Conservation (phyloP, 768 basidiomycete species). For the Leccinellum albellum region DNA sequence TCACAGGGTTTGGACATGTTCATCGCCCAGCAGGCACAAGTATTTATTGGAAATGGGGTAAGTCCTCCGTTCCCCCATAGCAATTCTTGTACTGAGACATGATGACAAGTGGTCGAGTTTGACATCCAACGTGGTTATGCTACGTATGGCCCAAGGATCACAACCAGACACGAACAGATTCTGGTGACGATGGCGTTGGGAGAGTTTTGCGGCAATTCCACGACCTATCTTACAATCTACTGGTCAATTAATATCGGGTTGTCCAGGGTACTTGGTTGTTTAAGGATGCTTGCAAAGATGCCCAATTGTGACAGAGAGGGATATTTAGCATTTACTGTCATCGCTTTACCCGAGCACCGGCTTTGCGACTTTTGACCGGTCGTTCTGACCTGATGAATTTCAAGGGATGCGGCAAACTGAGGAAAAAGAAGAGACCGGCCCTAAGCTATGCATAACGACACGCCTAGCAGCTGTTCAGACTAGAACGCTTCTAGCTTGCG, state of each 20-base stretch:
- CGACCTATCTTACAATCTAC: neutral
- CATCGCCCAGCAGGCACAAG: constrained; percentile 43
- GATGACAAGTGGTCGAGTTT: constrained; percentile 37
- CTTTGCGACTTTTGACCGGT: too few species aligned
- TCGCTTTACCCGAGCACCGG: too few species aligned
- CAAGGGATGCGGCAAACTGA: too few species aligned
- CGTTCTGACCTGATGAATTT: too few species aligned
- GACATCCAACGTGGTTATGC: constrained; percentile 39
- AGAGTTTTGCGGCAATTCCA: neutral
- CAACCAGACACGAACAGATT: constrained; percentile 32
- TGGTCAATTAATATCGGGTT: neutral
- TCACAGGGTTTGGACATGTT: constrained; percentile 50
- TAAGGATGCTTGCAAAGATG: neutral
- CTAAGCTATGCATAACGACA: too few species aligned
- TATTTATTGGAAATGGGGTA: constrained; percentile 54
- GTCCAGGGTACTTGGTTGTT: neutral
- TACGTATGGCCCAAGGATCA: constrained; percentile 32
- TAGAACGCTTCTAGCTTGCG: too few species aligned
- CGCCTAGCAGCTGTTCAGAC: too few species aligned
- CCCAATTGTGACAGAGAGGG: too few species aligned
- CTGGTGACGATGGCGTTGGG: constrained; percentile 30
- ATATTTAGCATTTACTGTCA: too few species aligned
- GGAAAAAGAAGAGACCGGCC: too few species aligned
- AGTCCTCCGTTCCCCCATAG: constrained; percentile 9
- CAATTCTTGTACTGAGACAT: neutral